Base-by-base conservation (phyloP, 2,329 filamentous ascomycete genomes). In the Pestalotiopsis sp. region DNA sequence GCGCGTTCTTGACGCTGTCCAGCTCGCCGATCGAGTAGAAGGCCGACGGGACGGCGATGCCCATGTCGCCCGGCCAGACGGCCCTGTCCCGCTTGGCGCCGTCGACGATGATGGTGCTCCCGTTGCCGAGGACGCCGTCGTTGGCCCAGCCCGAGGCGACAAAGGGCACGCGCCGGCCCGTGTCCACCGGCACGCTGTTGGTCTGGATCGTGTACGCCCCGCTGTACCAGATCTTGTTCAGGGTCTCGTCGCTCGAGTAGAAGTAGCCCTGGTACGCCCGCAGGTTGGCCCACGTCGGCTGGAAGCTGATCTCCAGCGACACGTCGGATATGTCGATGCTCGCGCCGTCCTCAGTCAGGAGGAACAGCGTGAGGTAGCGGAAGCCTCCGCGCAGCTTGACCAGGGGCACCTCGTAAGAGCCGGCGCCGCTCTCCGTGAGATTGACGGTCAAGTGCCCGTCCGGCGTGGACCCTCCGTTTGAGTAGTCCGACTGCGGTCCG, bases 61-160 rank as follows among this genome's bases (percentile, higher is more conserved):
- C 82, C 82, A 88, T 87, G 71, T 89, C 87, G 2, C 87, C 87
- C 14, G 87, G 85, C 85, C 86, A 89, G 3, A 88, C 84, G 5
- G 86, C 78, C 17, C 85, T 80, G 70, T 88, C 86, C 64, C 86
- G 80, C 72, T 88, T 88, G 3, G 85, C 84, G 3, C 86, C 86
- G 72, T 88, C 86, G 14, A 75, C 76, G 65, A 77, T 80, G 9
- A 77, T 76, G 4, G 77, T 78, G 41, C 74, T 68, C 2, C 77
- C 77, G 52, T 71, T 72, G 9, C 77, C 78, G 20, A 79, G 71
- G 31, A 72, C 64, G 9, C 69, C 75, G 60, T 73, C 73, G 23
- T 78, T 77, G 6, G 67, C 49, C 78, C 77, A 80, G 11, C 31
- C 69, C 2, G 45, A 64, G 3, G 74, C 72, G 25, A 79, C 63